These are phyloP conservation scores for Dacryopinax spathularia DNA, from an alignment of 768 basidiomycete species.

Conservation along the genomic window DNA sequence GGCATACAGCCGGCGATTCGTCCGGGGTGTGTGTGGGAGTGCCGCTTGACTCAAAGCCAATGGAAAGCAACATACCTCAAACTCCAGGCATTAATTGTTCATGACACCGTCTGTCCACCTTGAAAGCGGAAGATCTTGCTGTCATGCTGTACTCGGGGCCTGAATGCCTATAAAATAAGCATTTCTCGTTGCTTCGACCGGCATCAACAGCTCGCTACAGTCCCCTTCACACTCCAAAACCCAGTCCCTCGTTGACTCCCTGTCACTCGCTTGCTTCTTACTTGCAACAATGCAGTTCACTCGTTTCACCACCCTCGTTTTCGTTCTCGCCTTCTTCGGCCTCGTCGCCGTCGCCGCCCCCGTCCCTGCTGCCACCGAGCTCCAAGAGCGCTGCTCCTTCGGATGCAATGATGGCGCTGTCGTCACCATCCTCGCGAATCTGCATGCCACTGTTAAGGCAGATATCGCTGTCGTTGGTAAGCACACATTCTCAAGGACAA, in stretches of 20 bases:
- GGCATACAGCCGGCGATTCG: too few species aligned
- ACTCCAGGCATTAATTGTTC: not conserved
- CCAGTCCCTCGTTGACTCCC: not conserved
- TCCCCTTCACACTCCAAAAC: not conserved
- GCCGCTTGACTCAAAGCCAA: not conserved
- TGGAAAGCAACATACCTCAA: slow-evolving; percentile 2
- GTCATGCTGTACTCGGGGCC: not conserved
- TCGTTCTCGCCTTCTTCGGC: not conserved
- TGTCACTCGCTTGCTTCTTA: not conserved
- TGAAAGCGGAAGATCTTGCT: not conserved
- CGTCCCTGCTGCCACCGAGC: not conserved
- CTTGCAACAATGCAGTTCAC: not conserved
- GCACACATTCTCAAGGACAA: not conserved
- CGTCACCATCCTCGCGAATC: not conserved
- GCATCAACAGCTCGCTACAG: not conserved
- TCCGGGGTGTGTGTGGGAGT: too few species aligned
- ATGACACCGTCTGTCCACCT: not conserved
- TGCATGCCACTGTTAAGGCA: not conserved
- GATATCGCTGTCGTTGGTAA: not conserved
- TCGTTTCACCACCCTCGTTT: slow-evolving; percentile 1
- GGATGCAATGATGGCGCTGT: not conserved
- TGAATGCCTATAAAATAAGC: not conserved
- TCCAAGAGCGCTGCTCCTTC: not conserved
- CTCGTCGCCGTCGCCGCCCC: not conserved
- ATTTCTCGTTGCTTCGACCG: not conserved